These are phyloP conservation scores for Kalmanozyma brasiliensis DNA, from an alignment of 1,284 basidiomycete species.

Conservation along the genomic window DNA sequence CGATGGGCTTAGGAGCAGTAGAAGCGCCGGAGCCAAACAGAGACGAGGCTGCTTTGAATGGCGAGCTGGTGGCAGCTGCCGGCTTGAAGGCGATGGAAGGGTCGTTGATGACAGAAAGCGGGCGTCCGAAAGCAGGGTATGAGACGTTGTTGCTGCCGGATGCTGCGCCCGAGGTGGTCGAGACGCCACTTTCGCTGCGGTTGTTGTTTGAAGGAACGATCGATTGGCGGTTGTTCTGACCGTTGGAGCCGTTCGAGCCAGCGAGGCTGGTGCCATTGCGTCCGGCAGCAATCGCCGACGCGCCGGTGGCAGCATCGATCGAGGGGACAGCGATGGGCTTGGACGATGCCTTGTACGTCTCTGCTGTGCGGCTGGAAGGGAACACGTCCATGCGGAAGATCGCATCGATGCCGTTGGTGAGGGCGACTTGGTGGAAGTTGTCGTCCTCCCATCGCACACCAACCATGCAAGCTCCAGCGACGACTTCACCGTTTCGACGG, in stretches of 20 bases:
- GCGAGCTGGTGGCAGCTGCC: slow-evolving; percentile 31
- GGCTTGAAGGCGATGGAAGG: slow-evolving; percentile 36
- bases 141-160: slow-evolving; percentile 6
- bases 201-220: slow-evolving; percentile 20
- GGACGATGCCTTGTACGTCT: slow-evolving; percentile 30
- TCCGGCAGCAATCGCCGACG: slow-evolving; percentile 15
- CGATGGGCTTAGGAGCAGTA: slow-evolving; percentile 15
- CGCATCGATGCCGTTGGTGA: slow-evolving; percentile 53
- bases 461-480: slow-evolving; percentile 54
- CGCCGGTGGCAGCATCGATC: slow-evolving; percentile 16
- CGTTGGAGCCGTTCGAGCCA: background rate
- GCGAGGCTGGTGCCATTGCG: slow-evolving; percentile 7
- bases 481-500: slow-evolving; percentile 49
- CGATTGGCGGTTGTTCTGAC: slow-evolving; percentile 27
- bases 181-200: slow-evolving; percentile 8
- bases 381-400: slow-evolving; percentile 51
- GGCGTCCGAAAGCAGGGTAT: slow-evolving; percentile 41
- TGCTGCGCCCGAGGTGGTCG: slow-evolving; percentile 1
- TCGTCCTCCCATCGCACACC: slow-evolving; percentile 61
- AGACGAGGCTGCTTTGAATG: slow-evolving; percentile 47
- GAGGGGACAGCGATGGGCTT: slow-evolving; percentile 34
- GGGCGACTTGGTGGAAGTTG: slow-evolving; percentile 52
- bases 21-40: slow-evolving; percentile 36
- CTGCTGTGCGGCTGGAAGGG: slow-evolving; percentile 33
- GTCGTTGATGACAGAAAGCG: slow-evolving; percentile 46